These are phyloP conservation scores for Haematococcus sp. DNA, from an alignment of 139 green algal species.

Conservation along the genomic window DNA sequence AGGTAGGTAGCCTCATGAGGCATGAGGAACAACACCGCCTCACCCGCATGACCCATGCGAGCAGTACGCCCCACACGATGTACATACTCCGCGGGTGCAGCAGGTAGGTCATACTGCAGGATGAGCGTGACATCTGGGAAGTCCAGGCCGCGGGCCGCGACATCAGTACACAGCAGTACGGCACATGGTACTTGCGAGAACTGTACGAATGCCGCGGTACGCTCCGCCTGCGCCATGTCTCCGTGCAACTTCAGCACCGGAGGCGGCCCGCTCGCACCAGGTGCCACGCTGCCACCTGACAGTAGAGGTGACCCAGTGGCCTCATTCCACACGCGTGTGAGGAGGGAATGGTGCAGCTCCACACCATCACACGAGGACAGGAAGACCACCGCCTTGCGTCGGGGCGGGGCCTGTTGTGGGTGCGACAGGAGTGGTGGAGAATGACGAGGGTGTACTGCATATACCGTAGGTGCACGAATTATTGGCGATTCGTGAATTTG, in stretches of 20 bases:
- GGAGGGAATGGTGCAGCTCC: conserved; percentile 74
- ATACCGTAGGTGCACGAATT: too few species aligned
- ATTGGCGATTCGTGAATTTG: too few species aligned
- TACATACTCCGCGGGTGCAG: conserved; percentile 81
- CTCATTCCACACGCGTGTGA: conserved; percentile 24
- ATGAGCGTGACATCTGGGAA: conserved; percentile 86
- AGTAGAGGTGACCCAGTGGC: conserved; percentile 37
- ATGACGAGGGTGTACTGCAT: too few species aligned
- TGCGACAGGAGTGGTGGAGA: neutral
- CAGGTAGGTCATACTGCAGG: conserved; percentile 91
- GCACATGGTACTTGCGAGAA: conserved; percentile 64
- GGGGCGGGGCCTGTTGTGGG: neutral
- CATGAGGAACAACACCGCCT: conserved; percentile 86
- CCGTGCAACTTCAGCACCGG: conserved; percentile 89
- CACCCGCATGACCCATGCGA: conserved; percentile 76
- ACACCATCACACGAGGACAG: conserved; percentile 87
- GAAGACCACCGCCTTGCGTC: conserved; percentile 89
- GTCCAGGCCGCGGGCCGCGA: conserved; percentile 86
- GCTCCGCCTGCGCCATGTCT: conserved; percentile 81
- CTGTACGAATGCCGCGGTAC: conserved; percentile 67
- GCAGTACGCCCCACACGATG: conserved; percentile 88
- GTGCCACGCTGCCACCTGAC: neutral
- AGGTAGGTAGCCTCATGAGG: conserved; percentile 82
- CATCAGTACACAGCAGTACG: conserved; percentile 86
- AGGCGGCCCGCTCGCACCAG: neutral